A percentile compares a stretch with the other conserved stretches of the same genome.
phyloP scores from a whole-genome alignment of 2,329 filamentous ascomycete species.

The Diaporthe helianthi region DNA sequence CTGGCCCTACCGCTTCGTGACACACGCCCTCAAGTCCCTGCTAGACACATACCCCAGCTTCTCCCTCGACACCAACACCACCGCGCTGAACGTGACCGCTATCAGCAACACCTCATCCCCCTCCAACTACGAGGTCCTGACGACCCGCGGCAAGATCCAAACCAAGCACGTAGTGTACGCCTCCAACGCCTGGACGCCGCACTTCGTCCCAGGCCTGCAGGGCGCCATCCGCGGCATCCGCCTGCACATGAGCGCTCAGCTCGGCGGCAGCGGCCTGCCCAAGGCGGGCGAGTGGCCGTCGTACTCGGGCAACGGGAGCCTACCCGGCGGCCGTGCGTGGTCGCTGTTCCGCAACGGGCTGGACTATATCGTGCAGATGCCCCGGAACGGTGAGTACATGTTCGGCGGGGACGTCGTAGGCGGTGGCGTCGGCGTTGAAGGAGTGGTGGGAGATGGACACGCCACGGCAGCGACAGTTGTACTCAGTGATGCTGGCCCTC shows the following conservation, averaged over 20 bases:
- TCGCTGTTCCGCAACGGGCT: neutral
- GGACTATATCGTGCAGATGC: neutral
- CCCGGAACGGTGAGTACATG: neutral
- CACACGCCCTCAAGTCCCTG: neutral
- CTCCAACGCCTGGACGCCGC: slow-evolving; percentile 61
- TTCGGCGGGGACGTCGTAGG: neutral
- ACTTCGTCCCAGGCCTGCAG: slow-evolving; percentile 39
- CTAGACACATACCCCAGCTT: neutral
- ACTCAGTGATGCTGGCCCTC: neutral
- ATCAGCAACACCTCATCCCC: slow-evolving; percentile 27
- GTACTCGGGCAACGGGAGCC: neutral
- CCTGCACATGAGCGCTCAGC: slow-evolving; percentile 8
- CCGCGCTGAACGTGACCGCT: slow-evolving; percentile 43
- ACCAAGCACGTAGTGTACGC: slow-evolving; percentile 55
- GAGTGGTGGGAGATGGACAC: neutral
- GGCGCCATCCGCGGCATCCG: neutral
- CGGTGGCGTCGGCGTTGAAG: neutral
- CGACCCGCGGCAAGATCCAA: slow-evolving; percentile 49
- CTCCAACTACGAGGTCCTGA: slow-evolving; percentile 48
- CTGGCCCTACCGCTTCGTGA: neutral
- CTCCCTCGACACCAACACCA: slow-evolving; percentile 58
- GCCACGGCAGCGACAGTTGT: neutral
- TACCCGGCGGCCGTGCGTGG: neutral
- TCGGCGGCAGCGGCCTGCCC: neutral
- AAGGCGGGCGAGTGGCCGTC: neutral